phyloP scores from a whole-genome alignment of 2,329 filamentous ascomycete genomes.

The Fusarium subtropicale region DNA sequence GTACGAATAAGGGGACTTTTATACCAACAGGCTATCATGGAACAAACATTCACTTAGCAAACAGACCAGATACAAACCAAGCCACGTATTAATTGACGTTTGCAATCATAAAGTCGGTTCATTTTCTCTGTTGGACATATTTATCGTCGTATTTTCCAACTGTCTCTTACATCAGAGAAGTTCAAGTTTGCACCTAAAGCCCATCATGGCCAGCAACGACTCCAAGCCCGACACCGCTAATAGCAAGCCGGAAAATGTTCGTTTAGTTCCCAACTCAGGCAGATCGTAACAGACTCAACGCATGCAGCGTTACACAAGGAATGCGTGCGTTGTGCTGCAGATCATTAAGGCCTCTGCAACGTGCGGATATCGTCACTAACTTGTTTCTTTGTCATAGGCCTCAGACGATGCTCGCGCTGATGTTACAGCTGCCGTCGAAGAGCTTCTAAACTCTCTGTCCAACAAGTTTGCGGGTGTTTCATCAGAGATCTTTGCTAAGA shows the following conservation, averaged over 20 bases:
- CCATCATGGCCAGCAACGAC: slow-evolving; percentile 55
- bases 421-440: slow-evolving; percentile 83
- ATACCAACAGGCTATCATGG: slow-evolving; percentile 1
- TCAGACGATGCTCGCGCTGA: slow-evolving; percentile 68
- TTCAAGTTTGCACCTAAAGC: not conserved
- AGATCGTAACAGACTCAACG: not conserved
- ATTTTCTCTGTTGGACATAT: not conserved
- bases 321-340: slow-evolving; percentile 1
- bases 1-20: slow-evolving; percentile 34
- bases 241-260: slow-evolving; percentile 52
- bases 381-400: slow-evolving; percentile 45
- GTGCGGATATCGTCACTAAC: slow-evolving; percentile 33
- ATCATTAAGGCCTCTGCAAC: slow-evolving; percentile 3
- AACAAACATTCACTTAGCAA: slow-evolving; percentile 28
- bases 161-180: not conserved
- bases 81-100: slow-evolving; percentile 4
- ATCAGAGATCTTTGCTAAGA: slow-evolving; percentile 88
- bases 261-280: slow-evolving; percentile 31
- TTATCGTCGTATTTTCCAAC: not conserved
- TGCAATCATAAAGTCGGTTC: not conserved
- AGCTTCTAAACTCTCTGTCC: slow-evolving; percentile 84
- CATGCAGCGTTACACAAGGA: slow-evolving; percentile 13
- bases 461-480: slow-evolving; percentile 88
- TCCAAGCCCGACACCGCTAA: slow-evolving; percentile 48
- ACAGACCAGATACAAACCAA: slow-evolving; percentile 13